Conservation (phyloP, 768 basidiomycete genomes). For the Crepidotus variabilis region DNA sequence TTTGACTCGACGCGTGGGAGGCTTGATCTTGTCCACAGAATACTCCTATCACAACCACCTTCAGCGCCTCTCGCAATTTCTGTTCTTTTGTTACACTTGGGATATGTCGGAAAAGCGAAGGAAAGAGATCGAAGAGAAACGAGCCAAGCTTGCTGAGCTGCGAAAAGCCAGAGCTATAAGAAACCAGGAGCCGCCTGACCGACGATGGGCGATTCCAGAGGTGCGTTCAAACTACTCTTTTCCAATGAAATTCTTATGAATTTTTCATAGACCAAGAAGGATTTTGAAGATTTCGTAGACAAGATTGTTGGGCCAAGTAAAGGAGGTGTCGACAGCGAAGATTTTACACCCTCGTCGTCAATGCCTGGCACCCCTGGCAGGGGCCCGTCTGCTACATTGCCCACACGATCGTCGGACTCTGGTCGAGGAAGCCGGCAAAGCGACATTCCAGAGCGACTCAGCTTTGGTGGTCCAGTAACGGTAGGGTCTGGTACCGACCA, state of each 20-base stretch:
- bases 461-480: constrained; percentile 36
- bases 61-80: no score
- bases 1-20: no score
- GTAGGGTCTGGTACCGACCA: constrained; percentile 57
- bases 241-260: no score
- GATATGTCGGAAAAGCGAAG: constrained; percentile 62
- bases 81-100: background rate
- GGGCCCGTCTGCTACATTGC: constrained; percentile 32
- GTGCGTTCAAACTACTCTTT: constrained; percentile 20
- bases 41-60: no score
- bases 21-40: no score
- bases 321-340: constrained; percentile 51
- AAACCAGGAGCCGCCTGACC: constrained; percentile 50
- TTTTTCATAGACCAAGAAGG: constrained; percentile 25
- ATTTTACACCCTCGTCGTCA: constrained; percentile 68
- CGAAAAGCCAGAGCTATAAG: constrained; percentile 73
- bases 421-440: constrained; percentile 71
- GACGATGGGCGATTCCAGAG: constrained; percentile 28
- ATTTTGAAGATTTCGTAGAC: constrained; percentile 73
- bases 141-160: constrained; percentile 81
- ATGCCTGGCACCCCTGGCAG: constrained; percentile 66
- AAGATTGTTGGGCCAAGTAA: constrained; percentile 47
- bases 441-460: constrained; percentile 44
- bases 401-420: constrained; percentile 46
- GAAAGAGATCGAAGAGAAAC: constrained; percentile 89